These are phyloP conservation scores for Cystoisospora suis DNA, from an alignment of 169 alveolate species.

Conservation along the genomic window DNA sequence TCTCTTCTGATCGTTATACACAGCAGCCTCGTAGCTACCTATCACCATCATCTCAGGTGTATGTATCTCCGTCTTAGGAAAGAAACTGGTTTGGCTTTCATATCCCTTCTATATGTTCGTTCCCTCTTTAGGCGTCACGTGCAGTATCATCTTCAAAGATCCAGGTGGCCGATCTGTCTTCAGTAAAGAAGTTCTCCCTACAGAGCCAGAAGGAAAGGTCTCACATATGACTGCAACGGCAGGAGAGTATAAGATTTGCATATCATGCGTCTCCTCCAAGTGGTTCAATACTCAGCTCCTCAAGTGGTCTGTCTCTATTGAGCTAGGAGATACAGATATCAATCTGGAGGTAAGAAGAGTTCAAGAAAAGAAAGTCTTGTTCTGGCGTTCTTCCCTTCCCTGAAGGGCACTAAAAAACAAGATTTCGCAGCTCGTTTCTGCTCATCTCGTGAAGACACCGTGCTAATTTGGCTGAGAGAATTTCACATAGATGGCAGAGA, in stretches of 20 bases:
- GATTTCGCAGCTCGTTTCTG: too few species aligned
- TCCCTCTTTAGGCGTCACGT: constrained; percentile 68
- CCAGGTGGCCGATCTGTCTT: constrained; percentile 67
- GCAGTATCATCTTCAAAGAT: constrained; percentile 67
- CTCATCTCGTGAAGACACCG: too few species aligned
- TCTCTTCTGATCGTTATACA: too few species aligned
- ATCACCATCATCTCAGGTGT: too few species aligned
- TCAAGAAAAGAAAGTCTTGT: neutral
- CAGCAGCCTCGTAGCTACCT: too few species aligned
- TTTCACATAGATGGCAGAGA: too few species aligned
- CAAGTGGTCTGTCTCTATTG: constrained; percentile 74
- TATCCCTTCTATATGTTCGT: neutral
- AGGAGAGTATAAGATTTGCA: constrained; percentile 73
- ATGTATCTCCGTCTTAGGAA: too few species aligned
- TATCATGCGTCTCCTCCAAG: constrained; percentile 72
- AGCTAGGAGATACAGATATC: constrained; percentile 68
- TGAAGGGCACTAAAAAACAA: too few species aligned
- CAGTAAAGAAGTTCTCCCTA: constrained; percentile 67
- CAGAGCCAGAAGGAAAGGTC: constrained; percentile 67
- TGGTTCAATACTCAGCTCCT: constrained; percentile 72
- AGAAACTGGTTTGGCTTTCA: too few species aligned
- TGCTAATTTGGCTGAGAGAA: too few species aligned
- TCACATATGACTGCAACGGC: constrained; percentile 66
- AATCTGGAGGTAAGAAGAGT: constrained; percentile 45
- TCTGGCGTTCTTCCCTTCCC: neutral